These are phyloP conservation scores for Dalbergia oliveri DNA, from an alignment of 306 rosid species.

Conservation along the genomic window DNA sequence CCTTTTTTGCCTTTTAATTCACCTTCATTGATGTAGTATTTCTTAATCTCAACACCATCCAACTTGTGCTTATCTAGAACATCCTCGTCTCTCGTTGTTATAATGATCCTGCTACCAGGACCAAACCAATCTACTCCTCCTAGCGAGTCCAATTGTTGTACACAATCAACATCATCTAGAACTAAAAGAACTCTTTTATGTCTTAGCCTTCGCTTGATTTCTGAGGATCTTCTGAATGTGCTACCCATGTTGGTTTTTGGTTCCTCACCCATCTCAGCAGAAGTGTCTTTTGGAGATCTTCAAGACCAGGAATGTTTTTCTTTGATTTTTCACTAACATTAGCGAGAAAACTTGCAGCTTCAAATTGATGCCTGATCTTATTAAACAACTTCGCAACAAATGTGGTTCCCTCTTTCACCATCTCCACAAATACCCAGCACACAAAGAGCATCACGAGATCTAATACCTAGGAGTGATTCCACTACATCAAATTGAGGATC, in stretches of 20 bases:
- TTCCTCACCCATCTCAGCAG: neutral
- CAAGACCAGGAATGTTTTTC: neutral
- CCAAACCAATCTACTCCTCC: constrained; percentile 4
- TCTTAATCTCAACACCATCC: neutral
- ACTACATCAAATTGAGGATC: neutral
- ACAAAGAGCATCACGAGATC: neutral
- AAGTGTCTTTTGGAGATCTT: constrained; percentile 15
- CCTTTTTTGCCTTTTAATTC: neutral
- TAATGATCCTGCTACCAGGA: constrained; percentile 21
- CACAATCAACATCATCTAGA: constrained; percentile 15
- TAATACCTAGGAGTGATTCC: neutral
- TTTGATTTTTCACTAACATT: constrained; percentile 2
- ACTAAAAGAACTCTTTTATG: constrained; percentile 1
- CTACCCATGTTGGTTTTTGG: neutral
- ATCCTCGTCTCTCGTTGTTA: constrained; percentile 1
- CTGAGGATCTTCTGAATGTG: neutral
- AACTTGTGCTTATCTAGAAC: neutral
- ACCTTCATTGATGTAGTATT: neutral
- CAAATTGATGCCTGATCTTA: neutral
- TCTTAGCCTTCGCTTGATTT: neutral
- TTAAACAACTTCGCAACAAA: constrained; percentile 9
- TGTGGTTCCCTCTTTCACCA: neutral
- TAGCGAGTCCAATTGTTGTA: neutral
- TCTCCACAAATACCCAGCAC: constrained; percentile 25
- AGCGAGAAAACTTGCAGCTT: constrained; percentile 14